Evolutionary conservation across 139 green algal species (phyloP).

Genomic region (Zygnema cylindricum): DNA sequence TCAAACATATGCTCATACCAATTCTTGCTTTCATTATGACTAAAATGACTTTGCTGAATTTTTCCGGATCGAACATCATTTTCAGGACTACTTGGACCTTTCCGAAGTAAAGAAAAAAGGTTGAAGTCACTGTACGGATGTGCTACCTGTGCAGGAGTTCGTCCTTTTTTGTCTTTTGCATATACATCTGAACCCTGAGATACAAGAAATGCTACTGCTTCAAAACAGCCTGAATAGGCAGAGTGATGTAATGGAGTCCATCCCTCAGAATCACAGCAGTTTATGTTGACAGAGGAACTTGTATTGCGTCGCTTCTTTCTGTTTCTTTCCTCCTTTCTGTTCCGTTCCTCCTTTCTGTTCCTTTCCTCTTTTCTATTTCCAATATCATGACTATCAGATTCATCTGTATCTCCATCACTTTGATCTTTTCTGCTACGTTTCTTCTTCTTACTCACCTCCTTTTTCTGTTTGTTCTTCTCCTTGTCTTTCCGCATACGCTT

Average conservation of each 20-base stretch:
- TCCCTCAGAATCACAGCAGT: conserved; percentile 25
- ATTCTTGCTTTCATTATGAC: neutral
- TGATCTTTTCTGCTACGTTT: too few species aligned
- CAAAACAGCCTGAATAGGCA: neutral
- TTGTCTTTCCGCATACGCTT: neutral
- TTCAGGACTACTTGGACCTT: neutral
- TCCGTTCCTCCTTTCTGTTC: too few species aligned
- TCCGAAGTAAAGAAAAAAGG: conserved; percentile 19
- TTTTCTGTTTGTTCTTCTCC: neutral
- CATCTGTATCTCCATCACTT: neutral
- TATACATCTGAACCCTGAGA: conserved; percentile 9
- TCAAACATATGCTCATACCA: conserved; percentile 18
- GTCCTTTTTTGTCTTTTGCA: conserved; percentile 4
- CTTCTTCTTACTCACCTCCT: too few species aligned
- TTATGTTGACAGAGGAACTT: neutral
- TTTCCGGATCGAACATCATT: neutral
- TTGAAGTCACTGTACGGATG: neutral
- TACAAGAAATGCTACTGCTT: conserved; percentile 18
- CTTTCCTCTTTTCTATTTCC: too few species aligned
- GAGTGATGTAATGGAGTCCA: conserved; percentile 33
- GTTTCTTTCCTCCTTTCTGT: neutral
- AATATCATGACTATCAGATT: too few species aligned
- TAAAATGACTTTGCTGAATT: neutral
- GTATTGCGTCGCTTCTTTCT: neutral
- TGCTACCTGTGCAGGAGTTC: conserved; percentile 10